Evolutionary conservation across 148 eudicot species (phyloP).

Genomic region (Heliamphora exappendiculata): DNA sequence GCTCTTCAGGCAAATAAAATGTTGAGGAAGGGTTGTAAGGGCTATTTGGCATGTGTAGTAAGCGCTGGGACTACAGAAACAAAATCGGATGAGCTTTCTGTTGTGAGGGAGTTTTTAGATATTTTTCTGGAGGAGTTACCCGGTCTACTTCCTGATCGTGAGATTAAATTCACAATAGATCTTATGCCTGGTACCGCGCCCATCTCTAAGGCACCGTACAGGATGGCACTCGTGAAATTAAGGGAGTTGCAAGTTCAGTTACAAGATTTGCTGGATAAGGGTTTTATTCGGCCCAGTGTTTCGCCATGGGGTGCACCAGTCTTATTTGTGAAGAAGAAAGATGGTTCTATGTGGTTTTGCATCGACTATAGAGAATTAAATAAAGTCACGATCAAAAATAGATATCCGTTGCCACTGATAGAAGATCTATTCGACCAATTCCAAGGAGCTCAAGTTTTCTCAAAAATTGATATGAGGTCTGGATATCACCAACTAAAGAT

Average conservation of each 20-base stretch:
- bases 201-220: neutral
- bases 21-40: too few relatives aligned
- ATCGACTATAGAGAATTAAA: too few relatives aligned
- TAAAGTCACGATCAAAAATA: too few relatives aligned
- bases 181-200: neutral
- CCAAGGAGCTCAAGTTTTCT: neutral
- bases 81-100: neutral
- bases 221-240: neutral
- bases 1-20: too few relatives aligned
- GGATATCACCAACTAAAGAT: too few relatives aligned
- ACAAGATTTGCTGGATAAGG: too few relatives aligned
- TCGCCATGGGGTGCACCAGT: too few relatives aligned
- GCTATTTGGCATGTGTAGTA: too few relatives aligned
- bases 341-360: neutral
- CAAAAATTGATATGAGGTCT: too few relatives aligned
- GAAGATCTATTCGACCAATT: constrained; percentile 6
- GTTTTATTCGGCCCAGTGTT: too few relatives aligned
- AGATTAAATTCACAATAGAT: neutral
- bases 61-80: neutral
- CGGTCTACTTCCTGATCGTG: neutral
- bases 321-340: neutral
- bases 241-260: too few relatives aligned
- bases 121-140: neutral
- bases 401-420: neutral
- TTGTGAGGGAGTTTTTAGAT: neutral